phyloP scores from a whole-genome alignment of 805 yeast species.

The Myxozyma lipomycoides region DNA sequence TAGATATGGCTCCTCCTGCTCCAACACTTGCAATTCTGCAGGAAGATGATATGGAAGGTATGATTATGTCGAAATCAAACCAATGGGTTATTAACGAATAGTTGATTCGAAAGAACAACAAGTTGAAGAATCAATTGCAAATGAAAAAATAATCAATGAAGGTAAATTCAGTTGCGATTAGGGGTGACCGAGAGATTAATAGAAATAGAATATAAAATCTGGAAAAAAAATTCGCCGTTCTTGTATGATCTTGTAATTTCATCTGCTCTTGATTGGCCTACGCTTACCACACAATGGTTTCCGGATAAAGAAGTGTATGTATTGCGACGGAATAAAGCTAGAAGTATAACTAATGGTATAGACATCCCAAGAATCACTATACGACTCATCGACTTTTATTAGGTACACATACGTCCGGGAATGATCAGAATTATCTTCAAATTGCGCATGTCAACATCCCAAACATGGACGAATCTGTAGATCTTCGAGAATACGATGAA shows the following conservation, averaged over 20 bases:
- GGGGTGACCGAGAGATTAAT: neutral
- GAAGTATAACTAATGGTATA: no score
- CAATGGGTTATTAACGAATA: neutral
- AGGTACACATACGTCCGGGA: constrained; percentile 64
- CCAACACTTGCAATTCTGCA: constrained; percentile 9
- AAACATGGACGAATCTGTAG: constrained; percentile 28
- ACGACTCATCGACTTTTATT: constrained; percentile 48
- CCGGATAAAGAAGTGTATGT: constrained; percentile 47
- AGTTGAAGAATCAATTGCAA: constrained; percentile 23
- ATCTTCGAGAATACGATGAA: constrained; percentile 29
- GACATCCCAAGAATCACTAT: constrained; percentile 30
- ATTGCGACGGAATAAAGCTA: no score
- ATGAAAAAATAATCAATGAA: constrained; percentile 26
- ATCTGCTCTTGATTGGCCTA: constrained; percentile 60
- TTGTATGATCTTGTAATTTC: constrained; percentile 54
- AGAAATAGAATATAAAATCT: constrained; percentile 45
- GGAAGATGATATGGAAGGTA: constrained; percentile 23
- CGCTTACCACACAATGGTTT: constrained; percentile 56
- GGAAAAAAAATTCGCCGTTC: constrained; percentile 60
- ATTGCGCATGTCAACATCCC: constrained; percentile 39
- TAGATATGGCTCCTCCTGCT: constrained; percentile 21
- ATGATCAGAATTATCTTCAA: constrained; percentile 47
- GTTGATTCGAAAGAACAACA: constrained; percentile 26
- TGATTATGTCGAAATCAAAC: neutral
- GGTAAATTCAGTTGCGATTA: constrained; percentile 3